Base-by-base conservation (phyloP, 768 basidiomycete genomes). In the Collybia sordida region DNA sequence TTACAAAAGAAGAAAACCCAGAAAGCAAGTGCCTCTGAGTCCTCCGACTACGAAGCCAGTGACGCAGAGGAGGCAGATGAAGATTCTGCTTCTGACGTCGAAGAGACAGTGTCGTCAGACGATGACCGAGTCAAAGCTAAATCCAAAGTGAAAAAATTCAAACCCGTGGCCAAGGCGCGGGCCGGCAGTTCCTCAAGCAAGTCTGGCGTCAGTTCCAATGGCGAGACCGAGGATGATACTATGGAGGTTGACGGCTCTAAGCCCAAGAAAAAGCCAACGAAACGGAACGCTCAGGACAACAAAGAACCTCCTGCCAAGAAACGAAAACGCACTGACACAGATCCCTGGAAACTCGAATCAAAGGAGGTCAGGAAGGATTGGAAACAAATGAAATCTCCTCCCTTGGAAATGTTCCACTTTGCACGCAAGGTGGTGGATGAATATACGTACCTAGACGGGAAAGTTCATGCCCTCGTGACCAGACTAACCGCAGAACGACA, bases 401-500 rank as follows among this genome's bases (percentile, higher is more conserved):
- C 93, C 15, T 70, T 97, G 45, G 92, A 96, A 67, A 87, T 93
- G 77, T 97, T 98, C 81, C 82, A 93, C 61, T 97, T 90, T 64
- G 74, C 90, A 3, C 86, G 94, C 4, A 80, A 89, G 23, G 88
- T 98, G 44, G 85, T 96, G 36, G 95, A 97, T 68, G 94, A 98
- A 63, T 98, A 95, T 66, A 95, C 93, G 1, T 97, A 98, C 60
- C 77, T 95, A 19, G 83, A 86, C 21, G 91, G 89, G 47, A 85
- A 88, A 59, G 77, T 85, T 6, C 87, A 90, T 53, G 77, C 90
- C 2, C 75, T 93, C 59, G 79, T 96, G 31, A 91, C 90, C 2
- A 80, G 79, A 42, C 68, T 95, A 18, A 81, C 83, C 9, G 86
- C 90, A 0, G 84, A 87, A 43, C 79, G 90, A 38, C 88, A 86